A percentile compares a stretch with the other conserved stretches of the same genome.
These are phyloP conservation scores for Termitomyces sp. DNA, from an alignment of 768 basidiomycete species.

Conservation along the genomic window DNA sequence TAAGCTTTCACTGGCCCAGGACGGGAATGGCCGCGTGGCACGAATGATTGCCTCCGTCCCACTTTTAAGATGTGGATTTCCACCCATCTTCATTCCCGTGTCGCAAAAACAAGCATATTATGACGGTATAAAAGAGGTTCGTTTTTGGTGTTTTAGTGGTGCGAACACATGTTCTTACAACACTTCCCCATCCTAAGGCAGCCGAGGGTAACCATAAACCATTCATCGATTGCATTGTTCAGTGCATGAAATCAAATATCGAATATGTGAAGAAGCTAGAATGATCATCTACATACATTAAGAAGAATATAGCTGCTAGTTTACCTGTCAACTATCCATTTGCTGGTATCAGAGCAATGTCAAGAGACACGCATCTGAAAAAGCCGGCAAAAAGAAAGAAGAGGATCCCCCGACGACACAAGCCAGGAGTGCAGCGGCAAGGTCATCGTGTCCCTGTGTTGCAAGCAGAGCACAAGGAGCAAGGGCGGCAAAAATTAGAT, in stretches of 20 bases:
- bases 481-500: constrained; percentile 55
- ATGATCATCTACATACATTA: too few species aligned
- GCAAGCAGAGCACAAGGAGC: constrained; percentile 56
- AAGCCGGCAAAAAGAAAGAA: not conserved
- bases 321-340: not conserved
- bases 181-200: not conserved
- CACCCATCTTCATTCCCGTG: constrained; percentile 23
- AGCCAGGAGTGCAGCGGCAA: constrained; percentile 54
- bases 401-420: constrained; percentile 61
- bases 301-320: too few species aligned
- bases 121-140: constrained; percentile 19
- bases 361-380: not conserved
- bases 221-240: constrained; percentile 3
- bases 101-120: constrained; percentile 23
- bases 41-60: constrained; percentile 29
- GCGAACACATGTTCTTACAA: not conserved
- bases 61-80: constrained; percentile 24
- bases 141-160: not conserved
- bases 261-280: too few species aligned
- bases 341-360: not conserved
- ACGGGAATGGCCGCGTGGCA: constrained; percentile 27
- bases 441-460: constrained; percentile 53
- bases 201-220: not conserved
- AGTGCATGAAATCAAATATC: not conserved
- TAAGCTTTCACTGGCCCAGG: constrained; percentile 15